A percentile compares a stretch with the other conserved stretches of the same genome.
Conservation (phyloP, 768 basidiomycete genomes). For the Rhizopogon roseolus region DNA sequence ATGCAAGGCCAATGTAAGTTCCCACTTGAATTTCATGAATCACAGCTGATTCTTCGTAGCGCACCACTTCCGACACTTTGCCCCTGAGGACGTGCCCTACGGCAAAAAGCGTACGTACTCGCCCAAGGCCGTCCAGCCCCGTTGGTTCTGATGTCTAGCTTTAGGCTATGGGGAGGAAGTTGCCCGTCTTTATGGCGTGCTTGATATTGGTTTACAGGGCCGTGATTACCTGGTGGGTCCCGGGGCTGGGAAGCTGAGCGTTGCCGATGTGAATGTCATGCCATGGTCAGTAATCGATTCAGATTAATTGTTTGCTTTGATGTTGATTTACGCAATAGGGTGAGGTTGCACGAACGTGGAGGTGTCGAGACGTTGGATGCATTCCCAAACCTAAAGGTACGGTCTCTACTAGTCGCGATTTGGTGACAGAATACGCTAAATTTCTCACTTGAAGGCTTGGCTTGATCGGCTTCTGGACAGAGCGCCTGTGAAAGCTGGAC, state of each 20-base stretch:
- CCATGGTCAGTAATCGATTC: slow-evolving; percentile 45
- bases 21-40: slow-evolving; percentile 2
- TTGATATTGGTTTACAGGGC: slow-evolving; percentile 69
- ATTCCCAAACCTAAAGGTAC: slow-evolving; percentile 60
- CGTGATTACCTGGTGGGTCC: slow-evolving; percentile 81
- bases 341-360: slow-evolving; percentile 40
- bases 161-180: slow-evolving; percentile 79
- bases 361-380: slow-evolving; percentile 56
- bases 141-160: slow-evolving; percentile 14
- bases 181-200: slow-evolving; percentile 75
- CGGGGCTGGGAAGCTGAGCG: slow-evolving; percentile 56
- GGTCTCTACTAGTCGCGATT: background rate
- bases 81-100: slow-evolving; percentile 66
- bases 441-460: slow-evolving; percentile 22
- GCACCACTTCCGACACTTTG: slow-evolving; percentile 63
- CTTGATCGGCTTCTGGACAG: slow-evolving; percentile 20
- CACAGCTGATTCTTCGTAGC: slow-evolving; percentile 29
- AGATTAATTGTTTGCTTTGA: background rate
- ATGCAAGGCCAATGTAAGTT: slow-evolving; percentile 70
- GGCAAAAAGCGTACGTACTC: slow-evolving; percentile 52
- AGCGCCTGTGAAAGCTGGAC: slow-evolving; percentile 18
- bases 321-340: slow-evolving; percentile 34
- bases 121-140: background rate
- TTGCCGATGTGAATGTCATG: slow-evolving; percentile 69
- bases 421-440: background rate